Conservation (phyloP, 164 flowering plant genomes). For the Nelumbo lutea region DNA sequence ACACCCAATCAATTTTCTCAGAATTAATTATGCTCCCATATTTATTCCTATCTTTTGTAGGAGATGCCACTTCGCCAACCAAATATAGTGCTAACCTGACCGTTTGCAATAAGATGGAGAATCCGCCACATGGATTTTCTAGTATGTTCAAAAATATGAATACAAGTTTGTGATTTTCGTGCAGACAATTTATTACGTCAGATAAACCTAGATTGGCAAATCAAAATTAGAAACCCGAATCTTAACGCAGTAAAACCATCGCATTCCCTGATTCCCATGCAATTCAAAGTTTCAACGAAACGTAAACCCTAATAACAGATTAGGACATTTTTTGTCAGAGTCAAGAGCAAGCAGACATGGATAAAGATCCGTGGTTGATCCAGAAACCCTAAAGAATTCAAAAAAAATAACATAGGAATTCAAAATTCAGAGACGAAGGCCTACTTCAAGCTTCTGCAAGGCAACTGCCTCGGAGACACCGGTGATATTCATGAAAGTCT, state of each 20-base stretch:
- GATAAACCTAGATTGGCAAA: neutral
- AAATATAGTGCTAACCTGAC: too few species aligned
- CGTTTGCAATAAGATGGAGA: too few species aligned
- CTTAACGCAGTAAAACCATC: neutral
- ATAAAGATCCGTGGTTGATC: neutral
- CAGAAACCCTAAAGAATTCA: neutral
- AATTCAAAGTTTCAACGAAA: neutral
- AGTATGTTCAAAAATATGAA: too few species aligned
- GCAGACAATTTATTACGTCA: neutral
- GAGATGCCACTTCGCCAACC: too few species aligned
- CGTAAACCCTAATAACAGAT: conserved; percentile 14
- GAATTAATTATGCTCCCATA: too few species aligned
- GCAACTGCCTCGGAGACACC: conserved; percentile 67
- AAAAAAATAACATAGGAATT: neutral
- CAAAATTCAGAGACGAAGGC: neutral
- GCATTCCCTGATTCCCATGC: neutral
- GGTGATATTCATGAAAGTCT: conserved; percentile 79
- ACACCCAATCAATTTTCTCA: too few species aligned
- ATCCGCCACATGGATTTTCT: too few species aligned
- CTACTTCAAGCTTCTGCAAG: conserved; percentile 59
- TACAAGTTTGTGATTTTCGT: too few species aligned
- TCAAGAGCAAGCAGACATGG: neutral
- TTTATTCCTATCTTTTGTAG: too few species aligned
- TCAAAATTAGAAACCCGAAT: too few species aligned
- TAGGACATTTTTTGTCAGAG: neutral